Evolutionary conservation across 148 eudicot species (phyloP).

Genomic region (Heliamphora exappendiculata): DNA sequence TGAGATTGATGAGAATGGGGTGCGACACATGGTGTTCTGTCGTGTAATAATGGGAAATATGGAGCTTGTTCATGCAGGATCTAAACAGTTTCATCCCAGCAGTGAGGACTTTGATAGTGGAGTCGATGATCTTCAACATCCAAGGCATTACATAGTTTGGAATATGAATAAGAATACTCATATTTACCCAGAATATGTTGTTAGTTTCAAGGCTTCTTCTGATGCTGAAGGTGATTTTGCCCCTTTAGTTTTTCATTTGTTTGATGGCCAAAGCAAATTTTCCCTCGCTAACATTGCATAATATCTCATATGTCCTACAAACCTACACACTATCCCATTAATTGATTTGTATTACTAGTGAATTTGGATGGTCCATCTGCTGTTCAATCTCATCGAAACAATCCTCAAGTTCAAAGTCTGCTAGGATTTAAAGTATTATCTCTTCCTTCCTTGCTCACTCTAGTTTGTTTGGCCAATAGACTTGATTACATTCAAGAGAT

Average conservation of each 20-base stretch:
- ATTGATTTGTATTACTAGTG: not conserved
- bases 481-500: conserved; percentile 2
- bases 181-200: conserved; percentile 70
- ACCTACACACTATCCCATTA: not conserved
- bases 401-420: not conserved
- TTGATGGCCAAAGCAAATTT: not conserved
- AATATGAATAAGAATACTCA: conserved; percentile 80
- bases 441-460: not conserved
- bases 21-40: conserved; percentile 63
- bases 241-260: not conserved
- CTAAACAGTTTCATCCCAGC: conserved; percentile 80
- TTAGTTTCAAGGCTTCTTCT: conserved; percentile 73
- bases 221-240: conserved; percentile 58
- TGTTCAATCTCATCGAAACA: not conserved
- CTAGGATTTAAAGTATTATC: not conserved
- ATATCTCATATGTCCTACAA: not conserved
- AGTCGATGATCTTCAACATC: conserved; percentile 73
- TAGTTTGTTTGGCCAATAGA: not conserved
- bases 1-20: conserved; percentile 91
- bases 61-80: conserved; percentile 73
- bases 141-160: conserved; percentile 69
- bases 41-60: conserved; percentile 92
- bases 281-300: not conserved
- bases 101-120: conserved; percentile 81
- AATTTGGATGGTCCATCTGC: conserved; percentile 10